These are phyloP conservation scores for Paralagenidium karlingii DNA, from an alignment of 352 stramenopile genomes.

Conservation along the genomic window DNA sequence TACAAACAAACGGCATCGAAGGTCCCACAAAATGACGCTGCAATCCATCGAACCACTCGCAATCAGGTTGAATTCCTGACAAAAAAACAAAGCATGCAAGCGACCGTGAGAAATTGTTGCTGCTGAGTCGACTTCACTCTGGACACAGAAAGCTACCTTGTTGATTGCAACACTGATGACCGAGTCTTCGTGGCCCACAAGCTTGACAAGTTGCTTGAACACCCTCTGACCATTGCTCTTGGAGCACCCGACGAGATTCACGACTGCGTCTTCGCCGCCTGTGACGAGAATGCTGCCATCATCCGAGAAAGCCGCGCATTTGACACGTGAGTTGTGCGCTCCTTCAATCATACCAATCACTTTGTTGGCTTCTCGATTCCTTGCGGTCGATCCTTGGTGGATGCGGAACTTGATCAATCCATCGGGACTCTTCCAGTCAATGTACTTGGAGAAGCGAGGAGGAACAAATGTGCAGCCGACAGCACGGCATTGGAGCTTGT, in stretches of 20 bases:
- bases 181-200: constrained; percentile 49
- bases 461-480: constrained; percentile 39
- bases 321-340: constrained; percentile 34
- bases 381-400: constrained; percentile 27
- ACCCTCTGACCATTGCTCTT: constrained; percentile 41
- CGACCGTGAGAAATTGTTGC: not conserved
- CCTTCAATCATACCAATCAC: constrained; percentile 52
- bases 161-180: constrained; percentile 56
- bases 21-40: constrained; percentile 53
- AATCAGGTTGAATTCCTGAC: constrained; percentile 54
- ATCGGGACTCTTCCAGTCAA: constrained; percentile 38
- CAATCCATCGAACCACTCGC: constrained; percentile 42
- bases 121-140: too few species aligned
- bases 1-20: constrained; percentile 38
- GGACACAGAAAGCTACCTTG: constrained; percentile 26
- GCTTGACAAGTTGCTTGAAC: constrained; percentile 54
- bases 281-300: constrained; percentile 46
- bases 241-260: constrained; percentile 57
- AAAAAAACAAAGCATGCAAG: not conserved
- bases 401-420: constrained; percentile 54
- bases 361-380: constrained; percentile 51
- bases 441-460: constrained; percentile 57
- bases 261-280: constrained; percentile 47
- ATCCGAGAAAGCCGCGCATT: constrained; percentile 42
- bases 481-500: constrained; percentile 47